Evolutionary conservation across 1,284 basidiomycete genomes (phyloP).

Genomic region (Leccinum insolens): DNA sequence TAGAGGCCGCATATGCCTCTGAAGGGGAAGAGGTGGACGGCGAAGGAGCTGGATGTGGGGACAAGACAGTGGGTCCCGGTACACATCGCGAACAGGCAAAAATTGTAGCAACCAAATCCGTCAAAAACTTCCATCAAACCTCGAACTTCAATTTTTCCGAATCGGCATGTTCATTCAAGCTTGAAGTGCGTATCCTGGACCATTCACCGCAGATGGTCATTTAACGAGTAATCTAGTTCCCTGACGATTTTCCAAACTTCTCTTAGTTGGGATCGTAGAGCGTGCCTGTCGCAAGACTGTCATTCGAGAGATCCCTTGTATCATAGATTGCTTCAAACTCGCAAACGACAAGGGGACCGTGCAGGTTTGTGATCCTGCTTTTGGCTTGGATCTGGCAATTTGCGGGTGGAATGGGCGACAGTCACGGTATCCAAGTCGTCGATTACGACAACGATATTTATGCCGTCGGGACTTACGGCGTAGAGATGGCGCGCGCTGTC

Average conservation of each 20-base stretch:
- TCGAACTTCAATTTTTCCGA: conserved; percentile 80
- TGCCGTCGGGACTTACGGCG: conserved; percentile 90
- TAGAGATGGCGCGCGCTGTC: conserved; percentile 94
- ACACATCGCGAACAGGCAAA: conserved; percentile 47
- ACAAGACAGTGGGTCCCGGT: conserved; percentile 36
- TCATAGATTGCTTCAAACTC: conserved; percentile 77
- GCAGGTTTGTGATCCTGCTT: conserved; percentile 45
- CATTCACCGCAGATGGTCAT: background rate
- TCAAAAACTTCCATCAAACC: conserved; percentile 56
- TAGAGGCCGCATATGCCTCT: conserved; percentile 70
- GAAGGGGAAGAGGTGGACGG: conserved; percentile 44
- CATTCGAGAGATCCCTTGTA: conserved; percentile 86
- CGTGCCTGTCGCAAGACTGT: conserved; percentile 81
- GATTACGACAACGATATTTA: conserved; percentile 93
- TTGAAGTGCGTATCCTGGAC: conserved; percentile 63
- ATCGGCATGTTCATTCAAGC: conserved; percentile 73
- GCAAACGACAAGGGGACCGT: conserved; percentile 52
- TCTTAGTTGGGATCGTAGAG: conserved; percentile 92
- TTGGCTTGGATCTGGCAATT: conserved; percentile 72
- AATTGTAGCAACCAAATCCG: conserved; percentile 54
- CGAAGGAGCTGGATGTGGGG: conserved; percentile 30
- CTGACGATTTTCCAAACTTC: conserved; percentile 77
- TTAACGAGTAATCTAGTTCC: conserved; percentile 48
- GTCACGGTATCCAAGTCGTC: conserved; percentile 51
- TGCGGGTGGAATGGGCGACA: conserved; percentile 61